Percentiles rank a stretch among this genome's conserved stretches.
phyloP scores from a whole-genome alignment of 2,329 filamentous ascomycete species.

The Calonectria leucothoes region DNA sequence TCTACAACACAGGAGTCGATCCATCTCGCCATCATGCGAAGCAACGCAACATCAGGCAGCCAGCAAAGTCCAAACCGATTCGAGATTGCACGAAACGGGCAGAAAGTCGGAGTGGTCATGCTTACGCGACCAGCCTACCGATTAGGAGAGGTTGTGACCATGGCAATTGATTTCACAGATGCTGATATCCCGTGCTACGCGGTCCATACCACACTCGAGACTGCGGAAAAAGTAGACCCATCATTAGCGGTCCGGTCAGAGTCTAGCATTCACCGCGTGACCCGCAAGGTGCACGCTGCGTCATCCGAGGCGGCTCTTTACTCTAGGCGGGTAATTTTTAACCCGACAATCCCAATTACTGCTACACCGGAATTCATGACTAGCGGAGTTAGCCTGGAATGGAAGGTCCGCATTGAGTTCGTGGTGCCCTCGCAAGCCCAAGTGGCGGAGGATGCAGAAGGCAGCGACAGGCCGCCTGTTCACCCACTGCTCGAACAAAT shows the following conservation, averaged over 20 bases:
- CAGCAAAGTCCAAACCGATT: constrained; percentile 91
- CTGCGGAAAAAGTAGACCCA: constrained; percentile 83
- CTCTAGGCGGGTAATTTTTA: constrained; percentile 82
- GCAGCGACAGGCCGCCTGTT: constrained; percentile 34
- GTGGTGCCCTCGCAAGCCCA: constrained; percentile 76
- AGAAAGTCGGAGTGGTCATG: constrained; percentile 89
- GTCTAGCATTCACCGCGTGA: constrained; percentile 87
- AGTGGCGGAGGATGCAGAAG: constrained; percentile 34
- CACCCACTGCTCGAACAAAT: constrained; percentile 80
- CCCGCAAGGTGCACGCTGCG: constrained; percentile 82
- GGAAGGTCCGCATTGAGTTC: constrained; percentile 93
- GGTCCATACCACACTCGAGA: constrained; percentile 86
- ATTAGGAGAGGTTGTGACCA: constrained; percentile 86
- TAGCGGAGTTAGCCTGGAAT: constrained; percentile 86
- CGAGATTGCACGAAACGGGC: constrained; percentile 93
- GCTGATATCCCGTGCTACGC: constrained; percentile 87
- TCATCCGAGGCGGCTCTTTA: constrained; percentile 87
- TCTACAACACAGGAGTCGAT: constrained; percentile 85
- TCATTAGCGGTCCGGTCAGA: constrained; percentile 86
- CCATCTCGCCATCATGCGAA: constrained; percentile 88
- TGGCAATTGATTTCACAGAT: constrained; percentile 84
- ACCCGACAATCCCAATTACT: constrained; percentile 81
- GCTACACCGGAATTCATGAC: constrained; percentile 95
- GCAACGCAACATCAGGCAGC: constrained; percentile 75
- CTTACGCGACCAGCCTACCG: constrained; percentile 89